Conservation (phyloP, 2,329 filamentous ascomycete species). For the Botrytis aclada region DNA sequence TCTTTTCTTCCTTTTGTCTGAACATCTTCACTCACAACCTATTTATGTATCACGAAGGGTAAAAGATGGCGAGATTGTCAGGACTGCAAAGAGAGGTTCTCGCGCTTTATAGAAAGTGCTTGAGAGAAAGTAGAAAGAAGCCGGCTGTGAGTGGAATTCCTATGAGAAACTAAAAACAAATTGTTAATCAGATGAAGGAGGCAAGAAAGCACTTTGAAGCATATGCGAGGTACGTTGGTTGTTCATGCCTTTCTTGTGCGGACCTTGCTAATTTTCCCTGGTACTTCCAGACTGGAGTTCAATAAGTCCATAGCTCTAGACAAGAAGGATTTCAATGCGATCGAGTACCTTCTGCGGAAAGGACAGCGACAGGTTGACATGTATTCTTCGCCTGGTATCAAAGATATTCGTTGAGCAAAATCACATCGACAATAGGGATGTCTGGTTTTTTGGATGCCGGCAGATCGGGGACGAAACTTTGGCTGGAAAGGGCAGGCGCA, state of each 20-base stretch:
- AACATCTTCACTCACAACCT: background rate
- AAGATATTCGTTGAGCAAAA: slow-evolving; percentile 48
- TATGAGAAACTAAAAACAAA: background rate
- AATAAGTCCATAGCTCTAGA: slow-evolving; percentile 56
- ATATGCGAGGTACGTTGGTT: slow-evolving; percentile 56
- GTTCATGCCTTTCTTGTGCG: background rate
- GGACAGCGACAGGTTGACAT: slow-evolving; percentile 65
- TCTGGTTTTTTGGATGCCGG: background rate
- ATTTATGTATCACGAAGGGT: background rate
- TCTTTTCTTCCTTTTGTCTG: background rate
- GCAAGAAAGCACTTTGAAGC: slow-evolving; percentile 59
- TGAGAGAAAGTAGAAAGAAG: slow-evolving; percentile 79
- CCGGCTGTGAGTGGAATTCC: slow-evolving; percentile 55
- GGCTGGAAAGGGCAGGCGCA: slow-evolving; percentile 23
- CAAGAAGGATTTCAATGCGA: slow-evolving; percentile 67
- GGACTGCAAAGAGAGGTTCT: slow-evolving; percentile 90
- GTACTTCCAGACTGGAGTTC: slow-evolving; percentile 66
- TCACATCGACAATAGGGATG: background rate
- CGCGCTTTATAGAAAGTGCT: slow-evolving; percentile 78
- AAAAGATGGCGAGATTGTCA: slow-evolving; percentile 54
- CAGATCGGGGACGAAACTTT: background rate
- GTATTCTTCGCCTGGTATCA: slow-evolving; percentile 62
- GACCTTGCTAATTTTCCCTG: background rate
- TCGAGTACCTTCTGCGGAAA: slow-evolving; percentile 67
- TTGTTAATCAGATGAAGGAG: slow-evolving; percentile 42